Conservation (phyloP, 257 asterid genomes). For the Eucommia ulmoides region DNA sequence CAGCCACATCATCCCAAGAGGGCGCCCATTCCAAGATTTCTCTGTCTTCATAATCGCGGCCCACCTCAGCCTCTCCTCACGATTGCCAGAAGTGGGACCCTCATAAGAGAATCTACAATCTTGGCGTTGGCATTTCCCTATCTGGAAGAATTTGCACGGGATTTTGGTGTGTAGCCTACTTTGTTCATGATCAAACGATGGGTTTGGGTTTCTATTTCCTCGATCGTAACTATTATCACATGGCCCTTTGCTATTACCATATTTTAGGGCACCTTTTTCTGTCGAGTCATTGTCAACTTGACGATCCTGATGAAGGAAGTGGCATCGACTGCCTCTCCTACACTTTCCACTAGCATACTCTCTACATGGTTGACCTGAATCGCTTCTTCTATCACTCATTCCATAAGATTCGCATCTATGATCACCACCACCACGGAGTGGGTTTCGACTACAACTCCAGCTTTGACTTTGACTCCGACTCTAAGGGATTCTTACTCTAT, state of each 20-base stretch:
- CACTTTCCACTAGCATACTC: conserved; percentile 53
- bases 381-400: conserved; percentile 46
- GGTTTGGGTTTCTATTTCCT: too few relatives aligned
- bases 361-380: conserved; percentile 48
- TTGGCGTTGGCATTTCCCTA: conserved; percentile 51
- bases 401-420: conserved; percentile 36
- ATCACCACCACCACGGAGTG: conserved; percentile 52
- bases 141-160: conserved; percentile 56
- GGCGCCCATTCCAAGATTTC: conserved; percentile 25
- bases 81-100: conserved; percentile 18
- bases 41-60: conserved; percentile 19
- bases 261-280: conserved; percentile 27
- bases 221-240: conserved; percentile 19
- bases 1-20: conserved; percentile 29
- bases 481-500: too few relatives aligned
- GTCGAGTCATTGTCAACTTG: conserved; percentile 22
- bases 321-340: conserved; percentile 70
- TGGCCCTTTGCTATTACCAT: conserved; percentile 30
- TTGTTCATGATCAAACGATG: conserved; percentile 32
- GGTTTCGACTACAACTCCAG: conserved; percentile 28
- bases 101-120: conserved; percentile 64
- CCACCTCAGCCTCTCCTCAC: conserved; percentile 26
- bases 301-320: conserved; percentile 45
- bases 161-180: too few relatives aligned
- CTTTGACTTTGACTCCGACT: conserved; percentile 24